Evolutionary conservation across 495 filamentous ascomycete species (phyloP).

Genomic region (Aspergillus cristatus): DNA sequence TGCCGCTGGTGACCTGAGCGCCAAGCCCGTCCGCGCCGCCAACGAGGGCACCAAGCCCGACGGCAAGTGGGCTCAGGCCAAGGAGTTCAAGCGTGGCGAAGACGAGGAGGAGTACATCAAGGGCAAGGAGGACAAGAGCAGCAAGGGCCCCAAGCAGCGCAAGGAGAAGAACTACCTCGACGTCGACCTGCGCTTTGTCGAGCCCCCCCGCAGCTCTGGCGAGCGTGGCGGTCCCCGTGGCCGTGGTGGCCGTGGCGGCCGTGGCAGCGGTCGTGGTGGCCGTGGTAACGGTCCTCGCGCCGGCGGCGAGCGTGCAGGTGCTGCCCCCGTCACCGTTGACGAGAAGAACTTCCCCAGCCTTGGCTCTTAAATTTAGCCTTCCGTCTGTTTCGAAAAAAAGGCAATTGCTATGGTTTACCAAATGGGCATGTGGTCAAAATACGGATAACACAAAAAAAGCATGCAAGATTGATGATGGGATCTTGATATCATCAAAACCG

Average conservation of each 20-base stretch:
- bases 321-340: constrained; percentile 31
- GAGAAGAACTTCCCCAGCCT: constrained; percentile 46
- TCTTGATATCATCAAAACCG: too few relatives aligned
- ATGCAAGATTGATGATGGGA: too few relatives aligned
- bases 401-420: too few relatives aligned
- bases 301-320: constrained; percentile 23
- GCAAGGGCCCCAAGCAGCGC: constrained; percentile 78
- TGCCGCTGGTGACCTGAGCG: constrained; percentile 66
- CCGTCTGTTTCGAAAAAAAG: too few relatives aligned
- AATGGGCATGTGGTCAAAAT: too few relatives aligned
- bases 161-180: constrained; percentile 87
- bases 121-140: constrained; percentile 65
- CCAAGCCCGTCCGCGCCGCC: constrained; percentile 66
- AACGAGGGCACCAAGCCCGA: constrained; percentile 80
- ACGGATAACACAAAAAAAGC: too few relatives aligned
- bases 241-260: constrained; percentile 36
- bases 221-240: constrained; percentile 43
- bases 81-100: constrained; percentile 63
- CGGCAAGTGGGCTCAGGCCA: constrained; percentile 88
- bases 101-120: constrained; percentile 68
- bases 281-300: constrained; percentile 20
- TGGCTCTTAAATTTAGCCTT: too few relatives aligned
- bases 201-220: constrained; percentile 44
- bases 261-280: constrained; percentile 28
- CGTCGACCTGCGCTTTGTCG: constrained; percentile 72